These are phyloP conservation scores for Arthrobotrys musiformis DNA, from an alignment of 2,329 filamentous ascomycete genomes.

Conservation along the genomic window DNA sequence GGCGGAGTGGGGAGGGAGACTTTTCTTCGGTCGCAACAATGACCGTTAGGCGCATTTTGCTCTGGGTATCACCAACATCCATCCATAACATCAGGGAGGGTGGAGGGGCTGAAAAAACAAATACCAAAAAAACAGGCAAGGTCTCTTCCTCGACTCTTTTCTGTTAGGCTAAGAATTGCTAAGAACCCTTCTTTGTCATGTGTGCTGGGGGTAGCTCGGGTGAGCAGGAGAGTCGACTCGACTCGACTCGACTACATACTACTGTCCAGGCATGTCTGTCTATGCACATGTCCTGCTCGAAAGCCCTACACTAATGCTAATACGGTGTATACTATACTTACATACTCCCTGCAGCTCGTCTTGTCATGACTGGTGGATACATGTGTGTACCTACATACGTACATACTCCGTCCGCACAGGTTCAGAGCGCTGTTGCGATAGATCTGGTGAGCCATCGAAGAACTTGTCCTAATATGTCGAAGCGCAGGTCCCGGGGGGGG, in stretches of 20 bases:
- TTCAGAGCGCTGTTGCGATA: slow-evolving; percentile 36
- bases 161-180: neutral
- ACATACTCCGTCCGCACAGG: neutral
- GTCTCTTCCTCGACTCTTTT: neutral
- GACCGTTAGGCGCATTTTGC: slow-evolving; percentile 54
- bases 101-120: slow-evolving; percentile 51
- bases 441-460: slow-evolving; percentile 23
- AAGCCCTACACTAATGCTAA: neutral
- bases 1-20: slow-evolving; percentile 35
- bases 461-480: slow-evolving; percentile 40
- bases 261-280: too few species aligned
- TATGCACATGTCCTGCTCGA: too few species aligned
- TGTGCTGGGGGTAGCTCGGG: slow-evolving; percentile 31
- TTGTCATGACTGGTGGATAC: neutral
- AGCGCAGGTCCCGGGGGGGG: slow-evolving; percentile 18
- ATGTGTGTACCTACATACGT: neutral
- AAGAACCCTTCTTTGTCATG: slow-evolving; percentile 39
- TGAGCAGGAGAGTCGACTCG: slow-evolving; percentile 29
- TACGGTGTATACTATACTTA: neutral
- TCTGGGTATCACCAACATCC: slow-evolving; percentile 46
- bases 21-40: slow-evolving; percentile 46
- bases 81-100: slow-evolving; percentile 30
- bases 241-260: too few species aligned
- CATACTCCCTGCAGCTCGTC: neutral
- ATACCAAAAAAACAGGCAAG: slow-evolving; percentile 35